Percentiles rank a stretch among this genome's conserved stretches.
phyloP scores from a whole-genome alignment of 495 filamentous ascomycete genomes.

The Massariosphaeria phaeospora region DNA sequence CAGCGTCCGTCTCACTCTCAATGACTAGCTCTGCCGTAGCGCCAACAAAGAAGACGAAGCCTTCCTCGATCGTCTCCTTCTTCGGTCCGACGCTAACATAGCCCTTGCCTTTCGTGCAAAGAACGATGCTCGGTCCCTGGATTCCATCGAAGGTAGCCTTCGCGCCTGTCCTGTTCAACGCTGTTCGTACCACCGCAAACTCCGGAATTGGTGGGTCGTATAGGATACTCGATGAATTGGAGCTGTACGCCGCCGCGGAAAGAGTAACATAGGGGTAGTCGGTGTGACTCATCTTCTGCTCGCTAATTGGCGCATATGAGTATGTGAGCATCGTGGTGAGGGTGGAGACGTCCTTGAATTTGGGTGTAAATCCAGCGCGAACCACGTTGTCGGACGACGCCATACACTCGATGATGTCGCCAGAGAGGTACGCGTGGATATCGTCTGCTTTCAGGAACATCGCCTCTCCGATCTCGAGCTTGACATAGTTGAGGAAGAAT shows the following conservation, averaged over 20 bases:
- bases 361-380: constrained; percentile 93
- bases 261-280: constrained; percentile 80
- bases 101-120: constrained; percentile 78
- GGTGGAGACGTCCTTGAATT: constrained; percentile 93
- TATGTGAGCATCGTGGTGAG: constrained; percentile 93
- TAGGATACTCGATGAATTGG: constrained; percentile 60
- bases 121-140: constrained; percentile 85
- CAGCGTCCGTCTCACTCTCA: constrained; percentile 46
- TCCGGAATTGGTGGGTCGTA: constrained; percentile 98
- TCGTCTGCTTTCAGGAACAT: constrained; percentile 96
- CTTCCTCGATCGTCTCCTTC: constrained; percentile 67
- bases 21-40: constrained; percentile 80
- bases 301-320: constrained; percentile 82
- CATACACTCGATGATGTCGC: constrained; percentile 99
- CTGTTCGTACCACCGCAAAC: constrained; percentile 82
- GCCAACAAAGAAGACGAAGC: constrained; percentile 88
- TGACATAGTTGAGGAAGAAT: constrained; percentile 79
- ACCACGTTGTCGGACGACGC: constrained; percentile 96
- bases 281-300: constrained; percentile 83
- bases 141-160: constrained; percentile 83
- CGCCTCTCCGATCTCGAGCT: constrained; percentile 78
- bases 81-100: constrained; percentile 76
- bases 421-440: constrained; percentile 92
- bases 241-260: constrained; percentile 71
- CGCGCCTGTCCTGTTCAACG: constrained; percentile 61